Evolutionary conservation across 306 rosid genomes (phyloP), one percentile per base, ranked within the genome.

Genomic region (Corylus heterophylla): DNA sequence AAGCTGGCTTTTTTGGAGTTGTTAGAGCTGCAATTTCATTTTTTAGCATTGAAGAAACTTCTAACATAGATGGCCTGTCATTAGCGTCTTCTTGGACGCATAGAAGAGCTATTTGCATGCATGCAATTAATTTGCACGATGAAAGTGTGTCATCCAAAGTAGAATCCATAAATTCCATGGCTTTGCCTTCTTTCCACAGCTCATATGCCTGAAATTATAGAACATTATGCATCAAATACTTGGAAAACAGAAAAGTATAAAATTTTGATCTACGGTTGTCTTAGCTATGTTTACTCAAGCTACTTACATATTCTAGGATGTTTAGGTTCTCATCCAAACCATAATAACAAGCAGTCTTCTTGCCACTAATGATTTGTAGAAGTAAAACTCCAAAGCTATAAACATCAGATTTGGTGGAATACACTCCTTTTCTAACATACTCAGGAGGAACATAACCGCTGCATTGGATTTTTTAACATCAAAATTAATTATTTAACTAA

Each of bases 371-470:
- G 37, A 83, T 88, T 37, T 85, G 87, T 10, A 85, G 69, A 29
- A 85, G 81, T 6, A 85, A 71, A 39, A 87, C 87, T 22, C 88
- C 80, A 22, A 85, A 87, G 79, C 76, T 87, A 49, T 63, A 85
- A 3, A 84, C 81, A 37, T 87, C 86, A 8, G 83, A 89, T 85
- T 87, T 92, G 1, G 58, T 58, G 4, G 58, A 54, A 9, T 54
- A 39, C 35, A 75, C 0, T 1, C 91, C 86, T 12, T 78, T 13
- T 39, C 11, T 52, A 4, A 61, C 55, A n/a, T 81, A 71, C 76
- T 87, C 84, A 1, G 81, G 90, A 6, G 88, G 78, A 8, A 82
- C 20, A 50, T 76, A 88, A 1, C 89, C 87, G 74, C 91, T 80
- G 74, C 79, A 83, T 39, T 27, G 4, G 10, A 70, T 35, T 17